A percentile compares a stretch with the other conserved stretches of the same genome.
Conservation (phyloP, 768 basidiomycete genomes). For the Hortiboletus campestris region DNA sequence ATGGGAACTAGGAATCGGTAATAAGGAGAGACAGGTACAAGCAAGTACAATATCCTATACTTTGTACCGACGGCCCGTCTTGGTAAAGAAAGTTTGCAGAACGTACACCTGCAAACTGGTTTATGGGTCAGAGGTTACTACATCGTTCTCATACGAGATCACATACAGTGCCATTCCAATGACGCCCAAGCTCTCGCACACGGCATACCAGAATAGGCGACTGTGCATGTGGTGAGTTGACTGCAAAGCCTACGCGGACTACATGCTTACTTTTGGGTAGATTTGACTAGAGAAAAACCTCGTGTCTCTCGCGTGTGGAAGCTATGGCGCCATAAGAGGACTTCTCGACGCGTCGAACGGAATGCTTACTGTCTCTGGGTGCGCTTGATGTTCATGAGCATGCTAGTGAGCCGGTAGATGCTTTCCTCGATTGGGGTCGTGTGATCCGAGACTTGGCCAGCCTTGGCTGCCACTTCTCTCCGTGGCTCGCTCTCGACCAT, state of each 20-base stretch:
- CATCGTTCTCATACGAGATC: background rate
- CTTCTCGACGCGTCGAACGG: background rate
- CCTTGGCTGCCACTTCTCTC: constrained; percentile 82
- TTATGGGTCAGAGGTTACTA: constrained; percentile 5
- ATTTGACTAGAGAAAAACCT: constrained; percentile 89
- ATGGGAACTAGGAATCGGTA: background rate
- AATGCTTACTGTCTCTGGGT: constrained; percentile 86
- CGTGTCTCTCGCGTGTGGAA: constrained; percentile 94
- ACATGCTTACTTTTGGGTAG: constrained; percentile 71
- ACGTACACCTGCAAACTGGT: constrained; percentile 84
- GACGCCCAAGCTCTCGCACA: constrained; percentile 75
- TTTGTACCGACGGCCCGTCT: constrained; percentile 86
- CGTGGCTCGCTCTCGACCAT: constrained; percentile 98
- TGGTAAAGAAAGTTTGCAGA: constrained; percentile 95
- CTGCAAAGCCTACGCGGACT: background rate
- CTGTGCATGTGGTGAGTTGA: constrained; percentile 36
- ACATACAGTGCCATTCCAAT: constrained; percentile 87
- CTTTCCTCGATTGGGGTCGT: constrained; percentile 94
- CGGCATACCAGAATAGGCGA: constrained; percentile 91
- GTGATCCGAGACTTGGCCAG: constrained; percentile 86
- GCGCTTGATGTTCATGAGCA: constrained; percentile 86
- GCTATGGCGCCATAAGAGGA: constrained; percentile 39
- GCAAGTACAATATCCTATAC: constrained; percentile 46
- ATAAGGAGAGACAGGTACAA: constrained; percentile 10
- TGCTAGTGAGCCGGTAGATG: constrained; percentile 84